Percentiles rank a stretch among this genome's conserved stretches.
These are phyloP conservation scores for Aschersonia sp. DNA, from an alignment of 2,329 filamentous ascomycete genomes.

Conservation along the genomic window DNA sequence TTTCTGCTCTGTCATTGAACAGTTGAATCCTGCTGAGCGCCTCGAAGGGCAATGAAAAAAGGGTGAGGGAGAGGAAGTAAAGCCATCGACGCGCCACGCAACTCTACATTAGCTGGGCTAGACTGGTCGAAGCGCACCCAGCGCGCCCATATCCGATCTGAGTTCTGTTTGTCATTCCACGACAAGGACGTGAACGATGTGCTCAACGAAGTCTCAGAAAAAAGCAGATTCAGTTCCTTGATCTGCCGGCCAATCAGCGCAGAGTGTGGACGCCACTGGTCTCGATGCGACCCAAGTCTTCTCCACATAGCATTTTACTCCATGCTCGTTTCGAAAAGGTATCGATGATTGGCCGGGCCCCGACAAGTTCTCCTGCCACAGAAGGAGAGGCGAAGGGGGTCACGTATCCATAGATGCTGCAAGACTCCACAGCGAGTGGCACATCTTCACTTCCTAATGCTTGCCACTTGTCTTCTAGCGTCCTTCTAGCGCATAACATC, in stretches of 20 bases:
- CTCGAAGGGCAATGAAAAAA: no score
- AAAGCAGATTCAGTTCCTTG: background rate
- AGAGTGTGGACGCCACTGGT: background rate
- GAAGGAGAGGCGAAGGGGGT: no score
- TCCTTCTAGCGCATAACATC: slow-evolving; percentile 9
- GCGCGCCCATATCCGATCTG: background rate
- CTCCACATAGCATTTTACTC: background rate
- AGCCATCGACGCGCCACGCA: no score
- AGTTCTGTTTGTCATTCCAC: background rate
- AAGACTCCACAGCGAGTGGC: background rate
- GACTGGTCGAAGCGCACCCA: no score
- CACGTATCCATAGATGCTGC: background rate
- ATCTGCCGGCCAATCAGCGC: background rate
- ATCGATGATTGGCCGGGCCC: background rate
- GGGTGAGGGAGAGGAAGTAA: no score
- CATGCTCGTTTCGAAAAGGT: background rate
- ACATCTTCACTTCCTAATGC: background rate
- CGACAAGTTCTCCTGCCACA: background rate
- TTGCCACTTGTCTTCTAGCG: slow-evolving; percentile 11
- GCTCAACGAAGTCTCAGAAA: background rate
- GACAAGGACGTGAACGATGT: background rate
- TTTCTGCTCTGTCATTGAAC: no score
- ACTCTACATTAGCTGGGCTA: no score
- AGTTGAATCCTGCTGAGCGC: no score
- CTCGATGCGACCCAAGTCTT: slow-evolving; percentile 1